These are phyloP conservation scores for Diplodia intermedia DNA, from an alignment of 2,329 filamentous ascomycete species.

Conservation along the genomic window DNA sequence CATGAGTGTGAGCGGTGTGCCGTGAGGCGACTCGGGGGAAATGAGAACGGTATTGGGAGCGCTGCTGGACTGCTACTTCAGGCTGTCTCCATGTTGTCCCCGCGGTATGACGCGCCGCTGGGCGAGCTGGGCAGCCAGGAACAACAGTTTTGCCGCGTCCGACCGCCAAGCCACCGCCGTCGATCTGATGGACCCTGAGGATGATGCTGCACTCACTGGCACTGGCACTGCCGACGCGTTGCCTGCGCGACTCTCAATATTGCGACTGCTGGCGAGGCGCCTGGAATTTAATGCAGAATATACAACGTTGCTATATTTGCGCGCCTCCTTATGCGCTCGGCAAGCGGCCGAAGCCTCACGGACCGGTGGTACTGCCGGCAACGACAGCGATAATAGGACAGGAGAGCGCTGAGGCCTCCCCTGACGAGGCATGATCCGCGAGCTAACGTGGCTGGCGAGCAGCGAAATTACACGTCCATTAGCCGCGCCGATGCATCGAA, in stretches of 20 bases:
- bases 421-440: conserved; percentile 19
- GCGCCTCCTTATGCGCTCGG: conserved; percentile 14
- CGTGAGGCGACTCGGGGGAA: conserved; percentile 16
- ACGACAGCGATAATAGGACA: conserved; percentile 15
- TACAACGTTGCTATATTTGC: conserved; percentile 13
- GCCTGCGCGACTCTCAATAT: not conserved
- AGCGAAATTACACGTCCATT: conserved; percentile 23
- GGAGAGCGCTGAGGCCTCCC: conserved; percentile 12
- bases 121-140: not conserved
- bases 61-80: conserved; percentile 29
- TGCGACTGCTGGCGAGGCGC: not conserved
- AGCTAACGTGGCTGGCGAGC: conserved; percentile 15
- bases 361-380: not conserved
- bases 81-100: conserved; percentile 23
- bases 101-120: conserved; percentile 20
- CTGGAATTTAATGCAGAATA: not conserved
- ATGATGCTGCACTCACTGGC: not conserved
- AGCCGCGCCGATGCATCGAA: conserved; percentile 27
- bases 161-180: conserved; percentile 15
- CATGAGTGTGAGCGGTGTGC: conserved; percentile 39
- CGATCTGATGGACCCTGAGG: conserved; percentile 5
- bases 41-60: conserved; percentile 28
- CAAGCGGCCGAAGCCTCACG: not conserved
- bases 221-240: not conserved
- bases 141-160: conserved; percentile 1